Percentiles rank a stretch among this genome's conserved stretches.
Evolutionary conservation across 2,329 filamentous ascomycete species (phyloP).

Genomic region (Coniochaeta sp.): DNA sequence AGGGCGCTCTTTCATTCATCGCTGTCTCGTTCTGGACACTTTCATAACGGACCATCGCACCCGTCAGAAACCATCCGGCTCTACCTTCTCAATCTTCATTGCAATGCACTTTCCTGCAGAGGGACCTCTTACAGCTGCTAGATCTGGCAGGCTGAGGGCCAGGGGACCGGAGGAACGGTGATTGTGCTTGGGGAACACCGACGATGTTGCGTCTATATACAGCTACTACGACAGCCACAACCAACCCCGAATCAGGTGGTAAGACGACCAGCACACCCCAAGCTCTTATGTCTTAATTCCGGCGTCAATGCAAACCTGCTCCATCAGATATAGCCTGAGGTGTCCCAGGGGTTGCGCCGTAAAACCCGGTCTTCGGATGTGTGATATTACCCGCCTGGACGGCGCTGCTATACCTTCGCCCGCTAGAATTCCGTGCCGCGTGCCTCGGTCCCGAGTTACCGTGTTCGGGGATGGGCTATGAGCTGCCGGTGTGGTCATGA

Average conservation of each 20-base stretch:
- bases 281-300: neutral
- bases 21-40: neutral
- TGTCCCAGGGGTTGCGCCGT: neutral
- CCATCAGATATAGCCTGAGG: neutral
- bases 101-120: neutral
- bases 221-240: neutral
- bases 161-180: neutral
- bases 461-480: neutral
- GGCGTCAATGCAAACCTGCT: slow-evolving; percentile 1
- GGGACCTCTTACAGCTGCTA: neutral
- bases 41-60: neutral
- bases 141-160: neutral
- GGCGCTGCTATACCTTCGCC: neutral
- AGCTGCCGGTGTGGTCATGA: neutral
- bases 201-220: neutral
- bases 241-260: no score
- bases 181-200: slow-evolving; percentile 1
- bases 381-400: neutral
- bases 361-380: neutral
- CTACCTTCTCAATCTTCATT: neutral
- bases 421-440: neutral
- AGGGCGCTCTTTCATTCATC: neutral
- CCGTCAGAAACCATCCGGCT: neutral
- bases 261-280: neutral
- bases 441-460: neutral